Base-by-base conservation (phyloP, 441 rosid species). In the Erysimum pusillum region DNA sequence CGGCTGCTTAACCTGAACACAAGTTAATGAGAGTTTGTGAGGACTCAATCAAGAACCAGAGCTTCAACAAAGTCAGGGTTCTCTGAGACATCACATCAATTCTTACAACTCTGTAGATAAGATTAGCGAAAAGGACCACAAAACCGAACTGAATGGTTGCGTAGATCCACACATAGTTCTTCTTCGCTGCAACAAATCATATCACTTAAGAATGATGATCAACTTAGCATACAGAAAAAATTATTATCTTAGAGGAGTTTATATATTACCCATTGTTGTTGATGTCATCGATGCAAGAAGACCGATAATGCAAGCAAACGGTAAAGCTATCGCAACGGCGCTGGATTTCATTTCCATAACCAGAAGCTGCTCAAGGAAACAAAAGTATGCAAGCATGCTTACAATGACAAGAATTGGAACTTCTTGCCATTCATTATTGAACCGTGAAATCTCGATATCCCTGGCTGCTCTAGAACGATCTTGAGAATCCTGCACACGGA, bases 381-480 rank as follows among this genome's bases (percentile, higher is more conserved):
- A 90, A 75, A 95, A 95, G 83, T 95, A 95, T 2, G 92, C 88
- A 14, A 93, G 91, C 97, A 93, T 90, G 88, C 98, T 95, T 64
- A 93, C 84, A 22, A 93, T 86, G 69, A 95, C 91, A 13, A 95
- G 97, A 61, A 89, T 76, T 1, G 99, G 99, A 13, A 89, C 91
- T 76, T 93, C 97, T 80, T 89, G 96, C 97, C 99, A 91, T 35
- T 85, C 80, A 88, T 90, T 90, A 88, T 91, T 90, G 79, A 66
- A 67, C 52, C 10, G 64, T 20, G 75, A 69, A 15, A 12, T 9
- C 64, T 60, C 75, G 13, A 15, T 44, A 53, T 46, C 38, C 34
- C 31, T 25, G 2, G 59, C 57, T 42, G 34, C 70, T 60, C 67
- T 38, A 68, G 62, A 38, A 73, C 57, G 65, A n/a, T 73, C 71